Percentiles rank a stretch among this genome's conserved stretches.
These are phyloP conservation scores for Venturia effusa DNA, from an alignment of 2,329 filamentous ascomycete species.

Conservation along the genomic window DNA sequence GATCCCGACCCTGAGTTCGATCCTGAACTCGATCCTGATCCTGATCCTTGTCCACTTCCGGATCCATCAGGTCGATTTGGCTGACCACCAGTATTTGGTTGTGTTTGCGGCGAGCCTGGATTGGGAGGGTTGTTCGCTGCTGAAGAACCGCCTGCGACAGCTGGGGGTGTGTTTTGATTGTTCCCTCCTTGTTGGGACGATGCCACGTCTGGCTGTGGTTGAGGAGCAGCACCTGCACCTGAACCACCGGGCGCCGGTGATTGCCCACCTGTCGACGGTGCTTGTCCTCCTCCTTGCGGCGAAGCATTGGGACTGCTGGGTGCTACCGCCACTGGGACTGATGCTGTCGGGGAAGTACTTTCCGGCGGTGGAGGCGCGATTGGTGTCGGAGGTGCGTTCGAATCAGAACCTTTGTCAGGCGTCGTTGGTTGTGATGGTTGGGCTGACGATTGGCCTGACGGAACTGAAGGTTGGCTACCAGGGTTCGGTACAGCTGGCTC, in stretches of 20 bases:
- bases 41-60: not conserved
- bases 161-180: not conserved
- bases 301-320: not conserved
- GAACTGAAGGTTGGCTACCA: too few species aligned
- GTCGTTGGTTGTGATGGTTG: not conserved
- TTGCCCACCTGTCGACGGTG: not conserved
- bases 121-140: not conserved
- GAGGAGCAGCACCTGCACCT: not conserved
- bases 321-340: not conserved
- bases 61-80: conserved; percentile 4
- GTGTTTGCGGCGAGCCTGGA: not conserved
- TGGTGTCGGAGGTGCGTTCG: not conserved
- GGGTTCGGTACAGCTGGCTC: not conserved
- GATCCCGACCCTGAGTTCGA: not conserved
- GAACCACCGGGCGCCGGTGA: not conserved
- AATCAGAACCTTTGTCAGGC: not conserved
- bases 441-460: too few species aligned
- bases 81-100: not conserved
- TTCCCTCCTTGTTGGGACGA: not conserved
- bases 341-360: not conserved
- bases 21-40: not conserved
- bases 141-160: not conserved
- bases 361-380: not conserved
- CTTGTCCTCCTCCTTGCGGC: not conserved
- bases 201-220: not conserved